Evolutionary conservation across 2,329 filamentous ascomycete species (phyloP).

Genomic region (Botrytis deweyae): DNA sequence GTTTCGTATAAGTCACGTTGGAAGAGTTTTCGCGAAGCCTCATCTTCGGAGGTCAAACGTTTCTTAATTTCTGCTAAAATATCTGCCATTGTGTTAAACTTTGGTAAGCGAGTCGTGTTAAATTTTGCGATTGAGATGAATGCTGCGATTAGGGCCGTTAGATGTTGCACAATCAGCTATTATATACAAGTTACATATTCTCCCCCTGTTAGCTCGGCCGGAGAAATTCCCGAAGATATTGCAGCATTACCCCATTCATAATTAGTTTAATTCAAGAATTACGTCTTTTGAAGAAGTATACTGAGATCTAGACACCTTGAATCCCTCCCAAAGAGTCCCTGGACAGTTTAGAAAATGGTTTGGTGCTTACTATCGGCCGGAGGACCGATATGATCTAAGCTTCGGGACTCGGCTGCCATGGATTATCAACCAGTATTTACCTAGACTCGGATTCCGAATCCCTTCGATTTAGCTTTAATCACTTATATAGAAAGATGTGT

Average conservation of each 20-base stretch:
- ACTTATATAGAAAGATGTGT: not conserved
- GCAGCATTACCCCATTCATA: not conserved
- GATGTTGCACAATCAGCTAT: not conserved
- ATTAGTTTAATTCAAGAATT: not conserved
- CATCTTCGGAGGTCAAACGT: not conserved
- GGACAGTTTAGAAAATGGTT: not conserved
- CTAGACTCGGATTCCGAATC: not conserved
- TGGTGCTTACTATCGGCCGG: not conserved
- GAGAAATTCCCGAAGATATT: not conserved
- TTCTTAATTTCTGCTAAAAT: not conserved
- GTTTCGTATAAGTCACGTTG: not conserved
- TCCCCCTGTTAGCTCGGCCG: not conserved
- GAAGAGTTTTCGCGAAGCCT: not conserved
- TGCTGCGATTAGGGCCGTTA: not conserved
- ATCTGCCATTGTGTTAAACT: not conserved
- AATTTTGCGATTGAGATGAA: not conserved
- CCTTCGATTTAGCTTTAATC: not conserved
- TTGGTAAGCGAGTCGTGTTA: not conserved
- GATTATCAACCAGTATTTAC: not conserved
- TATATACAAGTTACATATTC: not conserved
- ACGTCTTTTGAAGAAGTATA: not conserved
- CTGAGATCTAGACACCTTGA: not conserved
- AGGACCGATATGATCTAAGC: not conserved
- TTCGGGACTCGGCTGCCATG: not conserved
- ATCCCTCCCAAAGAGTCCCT: not conserved